Evolutionary conservation across 140 eudicot species (phyloP).

Genomic region (Anethum foeniculum): DNA sequence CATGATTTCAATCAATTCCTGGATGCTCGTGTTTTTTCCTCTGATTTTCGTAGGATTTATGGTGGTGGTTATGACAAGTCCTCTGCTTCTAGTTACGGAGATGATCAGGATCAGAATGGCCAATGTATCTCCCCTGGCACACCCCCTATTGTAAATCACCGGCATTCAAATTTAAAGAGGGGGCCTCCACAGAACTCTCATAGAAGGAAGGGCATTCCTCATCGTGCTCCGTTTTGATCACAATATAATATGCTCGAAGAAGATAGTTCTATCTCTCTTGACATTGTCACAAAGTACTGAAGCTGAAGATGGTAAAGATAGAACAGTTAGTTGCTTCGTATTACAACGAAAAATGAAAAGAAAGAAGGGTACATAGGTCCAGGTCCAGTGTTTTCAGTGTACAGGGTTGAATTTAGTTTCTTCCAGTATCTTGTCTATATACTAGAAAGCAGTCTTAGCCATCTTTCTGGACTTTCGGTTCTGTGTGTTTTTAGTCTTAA

Average conservation of each 20-base stretch:
- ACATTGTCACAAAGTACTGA: background rate
- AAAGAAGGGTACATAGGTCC: background rate
- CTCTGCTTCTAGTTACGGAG: slow-evolving; percentile 41
- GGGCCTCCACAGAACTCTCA: background rate
- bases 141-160: slow-evolving; percentile 49
- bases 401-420: background rate
- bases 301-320: background rate
- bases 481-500: background rate
- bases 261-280: background rate
- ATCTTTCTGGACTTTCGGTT: background rate
- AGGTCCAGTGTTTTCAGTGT: background rate
- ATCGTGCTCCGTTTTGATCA: slow-evolving; percentile 68
- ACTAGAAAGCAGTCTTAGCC: background rate
- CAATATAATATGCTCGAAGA: background rate
- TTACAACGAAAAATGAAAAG: background rate
- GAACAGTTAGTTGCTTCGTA: background rate
- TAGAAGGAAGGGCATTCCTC: slow-evolving; percentile 82
- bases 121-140: slow-evolving; percentile 48
- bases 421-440: slow-evolving; percentile 2
- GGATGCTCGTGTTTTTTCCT: slow-evolving; percentile 23
- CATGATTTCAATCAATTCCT: slow-evolving; percentile 26
- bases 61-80: slow-evolving; percentile 1
- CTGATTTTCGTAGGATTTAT: background rate
- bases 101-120: slow-evolving; percentile 21
- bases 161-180: slow-evolving; percentile 61